Conservation (phyloP, 768 basidiomycete genomes). For the Suillus variegatus region DNA sequence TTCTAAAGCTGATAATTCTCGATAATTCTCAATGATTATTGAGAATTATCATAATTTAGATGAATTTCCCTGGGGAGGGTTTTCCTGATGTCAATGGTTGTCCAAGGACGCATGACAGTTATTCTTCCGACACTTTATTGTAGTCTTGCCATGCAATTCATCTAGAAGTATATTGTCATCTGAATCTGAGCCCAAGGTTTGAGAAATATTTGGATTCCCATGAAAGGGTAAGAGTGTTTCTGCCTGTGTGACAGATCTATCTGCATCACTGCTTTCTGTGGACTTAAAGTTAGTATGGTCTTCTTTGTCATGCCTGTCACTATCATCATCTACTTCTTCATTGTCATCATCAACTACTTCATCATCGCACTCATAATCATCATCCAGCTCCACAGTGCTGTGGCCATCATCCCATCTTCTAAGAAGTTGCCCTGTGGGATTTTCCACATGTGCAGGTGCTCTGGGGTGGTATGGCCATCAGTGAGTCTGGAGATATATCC, state of each 20-base stretch:
- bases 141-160: neutral
- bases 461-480: neutral
- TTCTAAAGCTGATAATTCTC: too few species aligned
- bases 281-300: neutral
- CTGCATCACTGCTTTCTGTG: neutral
- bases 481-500: neutral
- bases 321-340: neutral
- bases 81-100: too few species aligned
- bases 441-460: neutral
- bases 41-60: too few species aligned
- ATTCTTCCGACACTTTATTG: neutral
- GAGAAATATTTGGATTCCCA: neutral
- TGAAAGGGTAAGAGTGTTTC: neutral
- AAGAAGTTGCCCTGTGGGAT: conserved; percentile 4
- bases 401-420: conserved; percentile 2
- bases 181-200: neutral
- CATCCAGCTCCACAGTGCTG: conserved; percentile 1
- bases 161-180: neutral
- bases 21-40: too few species aligned
- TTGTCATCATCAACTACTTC: conserved; percentile 7
- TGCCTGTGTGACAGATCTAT: neutral
- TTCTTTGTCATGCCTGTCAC: neutral
- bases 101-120: neutral
- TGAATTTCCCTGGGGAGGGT: too few species aligned
- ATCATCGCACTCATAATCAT: neutral